Base-by-base conservation (phyloP, 192 early-diverging fungal species). In the Phycomyces blakesleeanus region DNA sequence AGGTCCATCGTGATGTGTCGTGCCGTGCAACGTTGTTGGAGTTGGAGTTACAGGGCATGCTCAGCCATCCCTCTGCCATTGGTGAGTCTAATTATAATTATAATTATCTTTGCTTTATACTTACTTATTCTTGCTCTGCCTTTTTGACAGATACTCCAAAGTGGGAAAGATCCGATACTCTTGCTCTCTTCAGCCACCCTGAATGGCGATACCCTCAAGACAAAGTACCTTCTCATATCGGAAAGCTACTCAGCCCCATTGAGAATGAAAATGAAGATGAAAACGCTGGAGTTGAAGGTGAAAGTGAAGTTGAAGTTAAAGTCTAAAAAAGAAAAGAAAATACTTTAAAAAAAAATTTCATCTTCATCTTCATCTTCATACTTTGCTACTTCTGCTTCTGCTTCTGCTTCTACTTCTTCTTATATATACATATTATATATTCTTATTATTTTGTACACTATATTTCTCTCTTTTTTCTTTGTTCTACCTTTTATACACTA, bases 1-100 rank as follows among this genome's bases (percentile, higher is more conserved):
- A 76, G 1, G 75, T 72, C 3, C 82, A 84, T 39, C 69, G 79
- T 25, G 82, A 84, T 40, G 63, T 71, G 9, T 59, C 74, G 15
- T 82, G 81, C 41, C 54, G 67, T 15, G 71, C 69, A 18, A 57
- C 67, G 40, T 55, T 82, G 47, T 53, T 66, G 22, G 69, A 68
- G 20, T 22, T 62, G 29, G 68, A 71, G 12, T 11, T 40, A 0
- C 56, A 62, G 40, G 40, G 51, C 21, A 52, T 51, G 34, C 22
- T 76, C 16, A 39, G 56, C 27, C 61, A 66, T 25, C 74, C 68
- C 2, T 71, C 68, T 61, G 41, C 68, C 4, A 22, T 63, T 39
- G 68, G 71, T 73, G 67, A 72, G 54, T 51, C 0, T 26, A 37
- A n/a, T 26, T 42, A 10, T 41, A 15, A 24, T 41, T 41, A 21